These are phyloP conservation scores for Cenchrus purpureus DNA, from an alignment of 176 grass and related monocot species.

Conservation along the genomic window DNA sequence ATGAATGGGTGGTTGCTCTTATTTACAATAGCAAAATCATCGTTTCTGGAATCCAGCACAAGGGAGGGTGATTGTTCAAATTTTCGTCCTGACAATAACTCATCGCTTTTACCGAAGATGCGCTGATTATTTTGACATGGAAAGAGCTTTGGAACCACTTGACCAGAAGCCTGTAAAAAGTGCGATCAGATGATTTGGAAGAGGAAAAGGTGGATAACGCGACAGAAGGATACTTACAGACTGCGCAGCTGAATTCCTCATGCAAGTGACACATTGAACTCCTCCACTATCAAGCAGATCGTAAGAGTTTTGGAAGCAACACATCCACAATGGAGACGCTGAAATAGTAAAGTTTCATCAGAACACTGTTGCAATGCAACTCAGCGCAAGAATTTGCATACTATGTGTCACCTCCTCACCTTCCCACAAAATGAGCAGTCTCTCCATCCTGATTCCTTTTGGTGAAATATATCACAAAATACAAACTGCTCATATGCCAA, in stretches of 20 bases:
- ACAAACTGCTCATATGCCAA: constrained; percentile 85
- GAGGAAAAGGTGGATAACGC: constrained; percentile 28
- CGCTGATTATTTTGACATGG: constrained; percentile 65
- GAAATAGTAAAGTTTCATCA: constrained; percentile 32
- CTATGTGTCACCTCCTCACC: constrained; percentile 53
- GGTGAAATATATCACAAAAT: constrained; percentile 97
- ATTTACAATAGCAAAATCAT: constrained; percentile 48
- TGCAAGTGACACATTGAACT: constrained; percentile 83
- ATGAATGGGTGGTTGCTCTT: constrained; percentile 55
- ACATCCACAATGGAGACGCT: constrained; percentile 94
- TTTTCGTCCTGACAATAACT: constrained; percentile 44
- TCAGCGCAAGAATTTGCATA: background rate
- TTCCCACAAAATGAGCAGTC: constrained; percentile 96
- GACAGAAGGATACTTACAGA: constrained; percentile 69
- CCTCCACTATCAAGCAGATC: constrained; percentile 97
- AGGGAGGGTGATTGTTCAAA: constrained; percentile 38
- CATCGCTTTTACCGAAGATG: constrained; percentile 55
- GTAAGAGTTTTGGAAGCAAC: constrained; percentile 91
- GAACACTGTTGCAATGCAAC: background rate
- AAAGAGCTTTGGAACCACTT: constrained; percentile 64
- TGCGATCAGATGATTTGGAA: constrained; percentile 44
- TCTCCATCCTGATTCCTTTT: constrained; percentile 98
- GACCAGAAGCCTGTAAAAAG: constrained; percentile 61
- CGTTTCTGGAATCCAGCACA: constrained; percentile 57
- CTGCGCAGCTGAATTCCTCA: constrained; percentile 67